Evolutionary conservation across 768 basidiomycete genomes (phyloP), one percentile per base, ranked within the genome.

Genomic region (Chlorophyllum brunneum): DNA sequence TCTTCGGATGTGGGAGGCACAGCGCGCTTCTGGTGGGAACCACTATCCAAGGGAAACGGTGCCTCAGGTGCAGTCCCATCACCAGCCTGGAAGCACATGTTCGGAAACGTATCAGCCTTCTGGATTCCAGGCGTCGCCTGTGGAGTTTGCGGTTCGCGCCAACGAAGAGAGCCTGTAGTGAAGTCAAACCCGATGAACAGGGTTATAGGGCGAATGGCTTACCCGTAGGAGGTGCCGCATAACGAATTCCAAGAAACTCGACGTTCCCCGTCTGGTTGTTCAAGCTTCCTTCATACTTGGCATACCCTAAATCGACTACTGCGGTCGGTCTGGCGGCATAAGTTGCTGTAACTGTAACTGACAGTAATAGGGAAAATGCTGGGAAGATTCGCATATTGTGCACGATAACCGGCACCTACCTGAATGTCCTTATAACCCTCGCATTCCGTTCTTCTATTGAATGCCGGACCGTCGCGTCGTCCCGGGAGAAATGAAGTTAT

Each of bases 221-320:
- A 75, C 78, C 78, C 27, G 69, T 54, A 5, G 80, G 78, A 29
- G 76, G 63, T 15, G 75, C 76, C 8, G 80, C 79, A 61, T 75
- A 81, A 5, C 79, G 70, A 37, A 79, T 68, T 1, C 72, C 72
- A 13, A 76, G 64, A 51, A 74, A 78, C 11, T 62, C 56, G 0
- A 69, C 67, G 50, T 72, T 65, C 13, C 61, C 59, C 5, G 68
- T 69, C 0, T 65, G 63, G 0, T 67, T 45, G 45, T 74, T 65
- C 16, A 72, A 58, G 0, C 61, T 48, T 0, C 76, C 78, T 61
- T 72, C 65, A 49, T 77, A 79, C 47, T 63, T 59, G 0, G 76
- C 71, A 57, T 77, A 76, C 2, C 76, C 76, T 18, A 79, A 64
- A 49, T 77, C 65, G 11, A 78, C 67, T 5, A 46, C 18, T 9